Conservation (phyloP, 768 basidiomycete genomes). For the Tubosaeta sp. region DNA sequence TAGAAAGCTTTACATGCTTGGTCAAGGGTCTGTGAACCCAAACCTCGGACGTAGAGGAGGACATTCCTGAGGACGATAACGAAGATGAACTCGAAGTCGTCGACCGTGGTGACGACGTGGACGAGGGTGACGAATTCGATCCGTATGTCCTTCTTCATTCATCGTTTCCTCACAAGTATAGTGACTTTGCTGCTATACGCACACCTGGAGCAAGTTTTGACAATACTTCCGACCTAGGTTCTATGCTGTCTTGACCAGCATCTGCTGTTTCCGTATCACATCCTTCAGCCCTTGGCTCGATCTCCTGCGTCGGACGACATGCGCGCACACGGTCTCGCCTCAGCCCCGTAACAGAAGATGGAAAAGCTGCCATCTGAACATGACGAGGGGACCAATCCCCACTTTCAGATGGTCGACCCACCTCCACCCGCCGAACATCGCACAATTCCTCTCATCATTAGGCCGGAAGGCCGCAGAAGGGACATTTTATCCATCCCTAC, state of each 20-base stretch:
- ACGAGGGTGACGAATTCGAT: conserved; percentile 74
- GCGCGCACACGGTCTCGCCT: conserved; percentile 44
- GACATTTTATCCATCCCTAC: conserved; percentile 26
- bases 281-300: conserved; percentile 50
- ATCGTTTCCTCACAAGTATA: conserved; percentile 22
- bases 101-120: conserved; percentile 46
- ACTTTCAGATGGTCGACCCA: conserved; percentile 56
- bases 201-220: conserved; percentile 48
- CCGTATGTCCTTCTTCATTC: conserved; percentile 51
- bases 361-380: conserved; percentile 23
- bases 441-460: conserved; percentile 18
- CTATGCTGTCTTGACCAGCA: conserved; percentile 50
- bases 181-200: conserved; percentile 66
- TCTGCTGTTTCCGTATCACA: conserved; percentile 50
- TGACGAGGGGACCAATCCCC: conserved; percentile 34
- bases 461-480: conserved; percentile 26
- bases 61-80: conserved; percentile 43
- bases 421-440: conserved; percentile 22
- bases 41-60: conserved; percentile 33
- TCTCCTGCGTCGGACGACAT: conserved; percentile 37
- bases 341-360: conserved; percentile 61
- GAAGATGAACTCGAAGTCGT: conserved; percentile 47
- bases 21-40: conserved; percentile 28
- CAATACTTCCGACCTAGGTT: conserved; percentile 60
- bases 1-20: conserved; percentile 57